These are phyloP conservation scores for Periconia macrospinosa DNA, from an alignment of 2,329 filamentous ascomycete species.

Conservation along the genomic window DNA sequence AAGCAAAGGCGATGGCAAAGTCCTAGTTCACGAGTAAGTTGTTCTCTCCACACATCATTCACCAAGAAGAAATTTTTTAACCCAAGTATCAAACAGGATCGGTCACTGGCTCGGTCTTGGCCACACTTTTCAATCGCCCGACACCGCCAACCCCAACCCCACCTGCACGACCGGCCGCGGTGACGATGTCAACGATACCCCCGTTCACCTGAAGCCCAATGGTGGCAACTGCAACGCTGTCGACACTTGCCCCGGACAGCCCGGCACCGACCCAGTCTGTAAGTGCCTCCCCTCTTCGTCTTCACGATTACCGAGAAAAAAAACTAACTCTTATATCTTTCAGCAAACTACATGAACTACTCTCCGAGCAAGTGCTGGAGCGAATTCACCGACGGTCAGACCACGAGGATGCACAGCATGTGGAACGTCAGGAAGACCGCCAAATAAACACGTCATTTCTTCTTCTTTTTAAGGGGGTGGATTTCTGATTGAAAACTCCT, in stretches of 20 bases:
- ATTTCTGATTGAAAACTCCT: background rate
- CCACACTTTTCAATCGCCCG: slow-evolving; percentile 22
- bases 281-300: slow-evolving; percentile 3
- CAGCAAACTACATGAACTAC: slow-evolving; percentile 23
- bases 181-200: slow-evolving; percentile 17
- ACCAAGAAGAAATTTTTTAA: too few species aligned
- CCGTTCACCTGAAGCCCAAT: slow-evolving; percentile 5
- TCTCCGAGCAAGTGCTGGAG: slow-evolving; percentile 2
- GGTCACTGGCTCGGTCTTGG: slow-evolving; percentile 31
- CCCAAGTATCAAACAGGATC: slow-evolving; percentile 1
- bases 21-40: slow-evolving; percentile 17
- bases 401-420: slow-evolving; percentile 4
- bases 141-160: slow-evolving; percentile 5
- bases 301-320: background rate
- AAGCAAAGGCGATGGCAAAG: slow-evolving; percentile 10
- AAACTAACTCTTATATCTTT: background rate
- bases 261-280: slow-evolving; percentile 24
- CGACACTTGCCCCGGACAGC: slow-evolving; percentile 19
- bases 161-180: background rate
- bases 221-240: background rate
- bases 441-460: background rate
- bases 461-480: background rate
- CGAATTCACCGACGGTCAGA: slow-evolving; percentile 3
- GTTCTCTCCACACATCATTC: background rate
- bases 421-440: slow-evolving; percentile 3